phyloP scores from a whole-genome alignment of 148 eudicot species.

The Fagopyrum esculentum region DNA sequence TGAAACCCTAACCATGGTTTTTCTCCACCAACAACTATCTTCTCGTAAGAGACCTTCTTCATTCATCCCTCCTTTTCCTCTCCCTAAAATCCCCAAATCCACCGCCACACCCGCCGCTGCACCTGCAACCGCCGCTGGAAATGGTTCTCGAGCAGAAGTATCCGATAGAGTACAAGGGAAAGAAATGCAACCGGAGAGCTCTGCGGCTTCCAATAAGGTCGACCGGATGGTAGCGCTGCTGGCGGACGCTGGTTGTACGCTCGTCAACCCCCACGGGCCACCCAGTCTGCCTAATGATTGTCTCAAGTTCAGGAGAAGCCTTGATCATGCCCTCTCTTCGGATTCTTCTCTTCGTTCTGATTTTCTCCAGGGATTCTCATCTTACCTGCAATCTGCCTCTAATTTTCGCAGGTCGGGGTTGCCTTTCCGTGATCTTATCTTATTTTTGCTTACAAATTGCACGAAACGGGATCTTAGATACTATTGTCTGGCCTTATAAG shows the following conservation, averaged over 20 bases:
- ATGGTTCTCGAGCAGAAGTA: neutral
- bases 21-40: conserved; percentile 20
- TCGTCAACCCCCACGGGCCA: conserved; percentile 36
- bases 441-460: neutral
- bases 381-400: conserved; percentile 27
- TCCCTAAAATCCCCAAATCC: conserved; percentile 32
- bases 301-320: conserved; percentile 27
- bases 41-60: conserved; percentile 39
- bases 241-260: conserved; percentile 54
- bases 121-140: conserved; percentile 4
- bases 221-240: conserved; percentile 34
- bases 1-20: conserved; percentile 19
- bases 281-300: conserved; percentile 39
- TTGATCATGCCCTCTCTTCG: conserved; percentile 24
- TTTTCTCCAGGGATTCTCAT: conserved; percentile 35
- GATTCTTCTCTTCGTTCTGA: conserved; percentile 29
- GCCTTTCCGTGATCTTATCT: neutral
- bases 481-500: neutral
- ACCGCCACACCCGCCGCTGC: conserved; percentile 19
- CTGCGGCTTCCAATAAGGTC: conserved; percentile 16
- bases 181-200: conserved; percentile 15
- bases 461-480: neutral
- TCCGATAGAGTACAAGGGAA: neutral
- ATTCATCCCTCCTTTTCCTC: conserved; percentile 32
- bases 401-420: conserved; percentile 40